A percentile compares a stretch with the other conserved stretches of the same genome.
Conservation (phyloP, 1,284 basidiomycete species). For the Rhodotorula sp. region DNA sequence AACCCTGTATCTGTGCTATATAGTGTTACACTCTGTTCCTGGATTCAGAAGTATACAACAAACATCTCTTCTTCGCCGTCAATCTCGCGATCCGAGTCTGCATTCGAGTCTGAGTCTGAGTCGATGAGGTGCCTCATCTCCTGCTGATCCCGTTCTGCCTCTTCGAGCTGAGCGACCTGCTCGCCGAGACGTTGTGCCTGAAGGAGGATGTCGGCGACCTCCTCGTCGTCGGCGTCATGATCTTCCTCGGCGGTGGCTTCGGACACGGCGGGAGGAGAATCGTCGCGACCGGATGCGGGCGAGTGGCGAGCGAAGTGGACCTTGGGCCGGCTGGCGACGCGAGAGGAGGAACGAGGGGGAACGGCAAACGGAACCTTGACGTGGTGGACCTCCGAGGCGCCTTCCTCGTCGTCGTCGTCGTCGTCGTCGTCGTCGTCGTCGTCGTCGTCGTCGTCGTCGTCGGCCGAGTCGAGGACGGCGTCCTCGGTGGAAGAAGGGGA, state of each 20-base stretch:
- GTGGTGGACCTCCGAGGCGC: not conserved
- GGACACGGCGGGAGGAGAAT: not conserved
- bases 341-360: too few relatives aligned
- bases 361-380: not conserved
- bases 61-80: not conserved
- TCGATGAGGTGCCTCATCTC: not conserved
- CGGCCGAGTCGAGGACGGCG: not conserved
- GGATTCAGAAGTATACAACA: not conserved
- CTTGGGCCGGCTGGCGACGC: not conserved
- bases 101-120: not conserved
- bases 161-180: not conserved
- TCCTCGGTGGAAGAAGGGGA: not conserved
- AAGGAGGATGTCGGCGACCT: slow-evolving; percentile 10
- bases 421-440: not conserved
- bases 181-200: slow-evolving; percentile 2
- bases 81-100: not conserved
- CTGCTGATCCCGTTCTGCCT: not conserved
- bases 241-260: not conserved
- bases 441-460: not conserved
- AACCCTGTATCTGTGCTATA: not conserved
- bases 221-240: not conserved
- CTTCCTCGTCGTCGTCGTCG: not conserved
- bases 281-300: not conserved
- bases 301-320: not conserved
- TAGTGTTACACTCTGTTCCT: not conserved